phyloP scores from a whole-genome alignment of 2,329 filamentous ascomycete genomes.

The Sphaerulina populicola region DNA sequence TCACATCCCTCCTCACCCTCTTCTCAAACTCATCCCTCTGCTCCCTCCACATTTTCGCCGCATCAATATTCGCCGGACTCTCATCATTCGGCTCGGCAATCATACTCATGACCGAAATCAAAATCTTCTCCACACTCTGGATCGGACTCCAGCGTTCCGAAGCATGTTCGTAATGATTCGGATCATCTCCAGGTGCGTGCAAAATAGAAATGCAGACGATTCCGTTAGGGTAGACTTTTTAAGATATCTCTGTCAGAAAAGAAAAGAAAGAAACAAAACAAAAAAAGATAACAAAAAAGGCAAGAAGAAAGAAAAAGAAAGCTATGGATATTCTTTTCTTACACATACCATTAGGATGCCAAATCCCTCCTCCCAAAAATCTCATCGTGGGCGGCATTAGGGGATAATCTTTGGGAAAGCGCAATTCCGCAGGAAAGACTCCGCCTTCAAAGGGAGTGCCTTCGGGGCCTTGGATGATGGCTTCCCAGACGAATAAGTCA shows the following conservation, averaged over 20 bases:
- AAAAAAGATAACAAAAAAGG: no score
- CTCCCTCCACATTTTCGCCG: constrained; percentile 93
- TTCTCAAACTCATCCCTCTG: constrained; percentile 73
- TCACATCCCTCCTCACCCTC: constrained; percentile 73
- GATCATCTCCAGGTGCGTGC: constrained; percentile 90
- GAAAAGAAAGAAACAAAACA: neutral
- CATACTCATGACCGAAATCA: constrained; percentile 97
- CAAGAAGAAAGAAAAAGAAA: neutral
- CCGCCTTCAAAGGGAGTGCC: constrained; percentile 94
- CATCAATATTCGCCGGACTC: constrained; percentile 91
- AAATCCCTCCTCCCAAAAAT: constrained; percentile 56
- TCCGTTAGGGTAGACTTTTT: constrained; percentile 86
- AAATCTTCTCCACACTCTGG: constrained; percentile 94
- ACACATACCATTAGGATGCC: constrained; percentile 82
- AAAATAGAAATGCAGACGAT: constrained; percentile 98
- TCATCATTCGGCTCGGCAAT: constrained; percentile 95
- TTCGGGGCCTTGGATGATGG: constrained; percentile 87
- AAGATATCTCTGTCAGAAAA: no score
- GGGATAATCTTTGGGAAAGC: constrained; percentile 95
- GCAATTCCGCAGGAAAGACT: constrained; percentile 88
- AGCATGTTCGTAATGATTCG: constrained; percentile 95
- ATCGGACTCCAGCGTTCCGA: constrained; percentile 95
- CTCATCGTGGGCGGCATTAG: constrained; percentile 92
- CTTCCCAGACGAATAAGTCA: constrained; percentile 93
- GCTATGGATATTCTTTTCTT: no score